Conservation (phyloP, 164 flowering plant genomes). For the Euptelea pleiosperma region DNA sequence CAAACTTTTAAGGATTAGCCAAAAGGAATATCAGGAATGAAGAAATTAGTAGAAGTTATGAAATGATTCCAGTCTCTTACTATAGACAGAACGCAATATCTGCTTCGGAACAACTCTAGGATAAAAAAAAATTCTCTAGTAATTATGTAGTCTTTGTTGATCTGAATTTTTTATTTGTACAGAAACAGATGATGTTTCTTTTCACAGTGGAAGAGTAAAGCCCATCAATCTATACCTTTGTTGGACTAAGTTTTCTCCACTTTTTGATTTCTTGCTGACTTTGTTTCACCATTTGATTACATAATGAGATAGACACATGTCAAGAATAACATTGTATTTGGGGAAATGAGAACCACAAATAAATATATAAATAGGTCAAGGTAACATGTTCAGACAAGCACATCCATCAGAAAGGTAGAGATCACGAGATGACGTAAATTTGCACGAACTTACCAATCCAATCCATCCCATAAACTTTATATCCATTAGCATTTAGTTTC, state of each 20-base stretch:
- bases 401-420: neutral
- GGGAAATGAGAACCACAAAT: neutral
- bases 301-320: neutral
- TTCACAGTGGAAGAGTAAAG: neutral
- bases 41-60: no score
- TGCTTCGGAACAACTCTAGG: no score
- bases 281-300: no score
- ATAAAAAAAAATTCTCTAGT: no score
- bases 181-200: neutral
- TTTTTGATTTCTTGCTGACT: no score
- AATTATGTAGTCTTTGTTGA: no score
- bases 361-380: neutral
- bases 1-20: no score
- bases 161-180: neutral
- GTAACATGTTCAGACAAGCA: neutral
- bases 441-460: slow-evolving; percentile 72
- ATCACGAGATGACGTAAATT: neutral
- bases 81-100: no score
- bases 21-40: no score
- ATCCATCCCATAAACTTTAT: slow-evolving; percentile 86
- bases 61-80: no score
- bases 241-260: neutral
- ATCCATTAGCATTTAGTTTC: slow-evolving; percentile 74
- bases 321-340: neutral
- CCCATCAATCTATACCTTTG: neutral